Base-by-base conservation (phyloP, 2,329 filamentous ascomycete species). In the Penicillium sp. region DNA sequence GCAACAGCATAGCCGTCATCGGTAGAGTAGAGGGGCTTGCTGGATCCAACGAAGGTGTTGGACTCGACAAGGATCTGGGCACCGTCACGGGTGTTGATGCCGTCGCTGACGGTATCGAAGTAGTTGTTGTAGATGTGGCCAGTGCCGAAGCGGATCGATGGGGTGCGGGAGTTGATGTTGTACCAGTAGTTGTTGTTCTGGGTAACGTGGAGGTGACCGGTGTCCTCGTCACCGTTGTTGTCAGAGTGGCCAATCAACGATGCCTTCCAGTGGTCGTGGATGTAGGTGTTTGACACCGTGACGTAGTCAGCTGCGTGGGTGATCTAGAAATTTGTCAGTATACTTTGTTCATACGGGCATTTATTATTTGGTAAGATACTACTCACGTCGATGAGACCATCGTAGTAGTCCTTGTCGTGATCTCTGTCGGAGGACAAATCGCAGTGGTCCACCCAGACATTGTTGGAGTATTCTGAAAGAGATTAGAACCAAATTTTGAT, bases 361-460 rank as follows among this genome's bases (percentile, higher is more conserved):
- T n/a, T 6, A 37, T 19, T 7, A n/a, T 4, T 15, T 33, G 13
- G 13, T 3, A 10, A 4, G 3, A 15, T 33, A 38, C 10, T 38
- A 4, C 70, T 38, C 61, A 74, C 78, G 68, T 91, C 89, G 51
- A 88, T 77, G 1, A 91, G 83, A 35, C 89, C 88, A 60, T 91
- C 89, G 72, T 89, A 90, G 79, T 85, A 89, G 79, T 91, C 87
- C 79, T 91, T 91, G 80, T 83, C 86, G 72, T 85, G 80, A 68
- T 83, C 79, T 37, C 73, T 72, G 76, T 89, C 84, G 26, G 85
- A 86, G 4, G 84, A 87, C 24, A 91, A 81, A 65, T 91, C 88
- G 73, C 83, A 82, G 79, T 90, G 88, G 78, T 91, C 88, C 54
- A 91, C 78, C 88, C 88, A 91, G 70, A 87, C 80, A 66, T 88